Percentiles rank a stretch among this genome's conserved stretches.
phyloP scores from a whole-genome alignment of 306 rosid species.

The Parietaria judaica region DNA sequence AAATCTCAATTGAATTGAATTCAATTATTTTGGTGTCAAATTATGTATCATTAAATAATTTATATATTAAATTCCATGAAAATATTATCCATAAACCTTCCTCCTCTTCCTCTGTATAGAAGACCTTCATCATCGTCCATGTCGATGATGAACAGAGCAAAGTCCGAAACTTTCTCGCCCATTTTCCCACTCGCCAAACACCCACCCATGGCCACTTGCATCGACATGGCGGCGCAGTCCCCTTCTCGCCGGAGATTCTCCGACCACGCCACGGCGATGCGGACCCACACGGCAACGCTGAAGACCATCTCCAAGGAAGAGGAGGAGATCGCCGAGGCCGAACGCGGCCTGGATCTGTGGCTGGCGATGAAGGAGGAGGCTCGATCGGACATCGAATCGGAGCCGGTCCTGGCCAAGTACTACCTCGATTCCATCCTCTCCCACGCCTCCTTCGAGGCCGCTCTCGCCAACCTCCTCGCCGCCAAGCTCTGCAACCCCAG shows the following conservation, averaged over 20 bases:
- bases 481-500: constrained; percentile 38
- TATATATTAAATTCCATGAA: constrained; percentile 21
- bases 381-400: constrained; percentile 36
- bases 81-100: not conserved
- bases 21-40: too few species aligned
- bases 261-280: constrained; percentile 30
- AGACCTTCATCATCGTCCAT: constrained; percentile 7
- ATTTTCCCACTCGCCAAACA: constrained; percentile 13
- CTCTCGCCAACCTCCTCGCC: constrained; percentile 55
- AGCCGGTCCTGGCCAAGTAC: constrained; percentile 54
- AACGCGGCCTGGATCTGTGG: constrained; percentile 40
- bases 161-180: constrained; percentile 16
- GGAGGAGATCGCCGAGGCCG: not conserved
- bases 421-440: constrained; percentile 42
- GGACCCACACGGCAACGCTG: constrained; percentile 10
- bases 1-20: not conserved
- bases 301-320: constrained; percentile 20
- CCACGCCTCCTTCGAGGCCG: constrained; percentile 43
- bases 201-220: constrained; percentile 43
- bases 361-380: constrained; percentile 57
- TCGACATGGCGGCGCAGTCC: constrained; percentile 23
- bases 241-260: constrained; percentile 34
- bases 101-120: not conserved
- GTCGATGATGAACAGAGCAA: not conserved
- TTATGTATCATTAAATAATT: not conserved